Conservation (phyloP, 148 eudicot species). For the Polygonum aviculare region DNA sequence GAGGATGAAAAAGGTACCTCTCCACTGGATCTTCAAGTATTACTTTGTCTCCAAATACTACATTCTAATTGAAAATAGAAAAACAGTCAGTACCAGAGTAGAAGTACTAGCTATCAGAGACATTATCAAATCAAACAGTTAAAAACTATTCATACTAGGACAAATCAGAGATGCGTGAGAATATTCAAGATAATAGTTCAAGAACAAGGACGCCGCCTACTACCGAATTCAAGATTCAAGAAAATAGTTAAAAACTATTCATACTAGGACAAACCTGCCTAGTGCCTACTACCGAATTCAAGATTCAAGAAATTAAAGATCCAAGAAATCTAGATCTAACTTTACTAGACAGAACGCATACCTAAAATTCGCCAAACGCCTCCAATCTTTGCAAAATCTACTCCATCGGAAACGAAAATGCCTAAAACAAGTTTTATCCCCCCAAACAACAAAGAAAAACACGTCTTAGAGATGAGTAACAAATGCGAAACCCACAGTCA, state of each 20-base stretch:
- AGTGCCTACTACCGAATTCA: background rate
- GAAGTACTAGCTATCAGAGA: background rate
- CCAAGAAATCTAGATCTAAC: background rate
- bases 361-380: slow-evolving; percentile 95
- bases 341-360: slow-evolving; percentile 4
- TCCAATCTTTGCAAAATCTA: slow-evolving; percentile 77
- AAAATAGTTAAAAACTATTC: background rate
- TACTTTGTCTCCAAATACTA: slow-evolving; percentile 79
- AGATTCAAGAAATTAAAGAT: background rate
- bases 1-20: slow-evolving; percentile 39
- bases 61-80: slow-evolving; percentile 33
- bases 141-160: background rate
- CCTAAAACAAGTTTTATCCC: slow-evolving; percentile 24
- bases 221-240: too few species aligned
- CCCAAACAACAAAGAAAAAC: background rate
- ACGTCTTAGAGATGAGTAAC: background rate
- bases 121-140: background rate
- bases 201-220: background rate
- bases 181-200: background rate
- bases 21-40: slow-evolving; percentile 86
- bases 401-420: slow-evolving; percentile 78
- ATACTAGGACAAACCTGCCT: too few species aligned
- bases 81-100: background rate
- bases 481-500: background rate
- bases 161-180: background rate